A percentile compares a stretch with the other conserved stretches of the same genome.
Evolutionary conservation across 768 basidiomycete genomes (phyloP).

Genomic region (Russula sp.): DNA sequence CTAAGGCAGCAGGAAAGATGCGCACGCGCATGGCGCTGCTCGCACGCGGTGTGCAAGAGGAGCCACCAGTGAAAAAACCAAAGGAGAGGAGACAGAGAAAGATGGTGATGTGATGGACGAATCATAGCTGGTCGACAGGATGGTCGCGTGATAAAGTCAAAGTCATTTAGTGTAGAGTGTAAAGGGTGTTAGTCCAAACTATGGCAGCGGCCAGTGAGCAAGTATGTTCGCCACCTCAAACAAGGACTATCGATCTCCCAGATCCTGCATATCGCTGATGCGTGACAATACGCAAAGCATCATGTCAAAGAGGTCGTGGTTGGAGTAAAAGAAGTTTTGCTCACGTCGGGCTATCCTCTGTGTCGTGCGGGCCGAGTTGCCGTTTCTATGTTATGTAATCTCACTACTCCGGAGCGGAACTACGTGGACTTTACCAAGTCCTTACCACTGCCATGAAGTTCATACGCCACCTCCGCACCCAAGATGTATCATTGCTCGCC

Average conservation of each 20-base stretch:
- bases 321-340: not conserved
- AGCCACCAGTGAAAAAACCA: constrained; percentile 15
- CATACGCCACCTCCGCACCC: not conserved
- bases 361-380: constrained; percentile 12
- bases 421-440: no score
- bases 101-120: constrained; percentile 21
- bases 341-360: no score
- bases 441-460: constrained; percentile 1
- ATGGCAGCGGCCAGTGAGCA: constrained; percentile 25
- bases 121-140: not conserved
- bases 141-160: not conserved
- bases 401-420: not conserved
- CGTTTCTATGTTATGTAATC: no score
- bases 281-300: constrained; percentile 13
- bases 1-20: constrained; percentile 31
- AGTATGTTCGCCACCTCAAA: constrained; percentile 29
- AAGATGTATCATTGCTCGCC: not conserved
- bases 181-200: constrained; percentile 28
- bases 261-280: constrained; percentile 12
- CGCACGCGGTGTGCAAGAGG: constrained; percentile 6
- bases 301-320: constrained; percentile 26
- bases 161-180: not conserved
- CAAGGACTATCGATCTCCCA: constrained; percentile 30
- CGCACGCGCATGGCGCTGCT: constrained; percentile 30
- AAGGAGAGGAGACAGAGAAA: not conserved